Conservation (phyloP, 2,329 filamentous ascomycete species). For the Epichloe glyceriae region DNA sequence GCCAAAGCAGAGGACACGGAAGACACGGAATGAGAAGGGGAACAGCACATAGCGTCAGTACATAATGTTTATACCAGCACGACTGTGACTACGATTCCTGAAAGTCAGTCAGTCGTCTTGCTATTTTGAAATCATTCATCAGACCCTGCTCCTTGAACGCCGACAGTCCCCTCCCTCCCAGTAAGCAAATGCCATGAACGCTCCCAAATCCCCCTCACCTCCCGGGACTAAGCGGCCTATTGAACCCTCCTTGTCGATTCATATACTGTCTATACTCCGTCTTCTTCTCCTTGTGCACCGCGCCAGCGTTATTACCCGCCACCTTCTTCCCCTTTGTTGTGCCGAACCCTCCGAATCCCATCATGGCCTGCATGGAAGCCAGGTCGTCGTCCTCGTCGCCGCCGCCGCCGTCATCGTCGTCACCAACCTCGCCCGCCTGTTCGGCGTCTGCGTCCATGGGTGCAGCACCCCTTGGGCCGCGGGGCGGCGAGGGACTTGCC, state of each 20-base stretch:
- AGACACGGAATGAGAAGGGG: slow-evolving; percentile 3
- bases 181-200: no score
- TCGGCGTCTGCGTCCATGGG: slow-evolving; percentile 19
- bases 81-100: neutral
- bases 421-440: slow-evolving; percentile 14
- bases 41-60: slow-evolving; percentile 16
- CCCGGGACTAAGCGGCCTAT: slow-evolving; percentile 56
- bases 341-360: slow-evolving; percentile 82
- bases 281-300: slow-evolving; percentile 83
- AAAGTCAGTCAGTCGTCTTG: no score
- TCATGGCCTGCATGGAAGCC: slow-evolving; percentile 65
- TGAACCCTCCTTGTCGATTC: slow-evolving; percentile 73
- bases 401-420: slow-evolving; percentile 28
- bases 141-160: no score
- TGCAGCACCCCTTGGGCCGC: slow-evolving; percentile 4
- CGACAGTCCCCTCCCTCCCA: no score
- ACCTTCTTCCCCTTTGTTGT: slow-evolving; percentile 85
- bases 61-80: slow-evolving; percentile 24
- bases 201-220: slow-evolving; percentile 14
- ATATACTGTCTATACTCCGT: slow-evolving; percentile 95
- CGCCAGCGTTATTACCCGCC: slow-evolving; percentile 72
- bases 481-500: slow-evolving; percentile 9
- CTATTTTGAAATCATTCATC: no score
- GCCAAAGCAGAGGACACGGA: slow-evolving; percentile 8
- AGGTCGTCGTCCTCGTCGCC: slow-evolving; percentile 51